Base-by-base conservation (phyloP, 2,329 filamentous ascomycete species). In the Ophiocordyceps camponoti-leonardi region DNA sequence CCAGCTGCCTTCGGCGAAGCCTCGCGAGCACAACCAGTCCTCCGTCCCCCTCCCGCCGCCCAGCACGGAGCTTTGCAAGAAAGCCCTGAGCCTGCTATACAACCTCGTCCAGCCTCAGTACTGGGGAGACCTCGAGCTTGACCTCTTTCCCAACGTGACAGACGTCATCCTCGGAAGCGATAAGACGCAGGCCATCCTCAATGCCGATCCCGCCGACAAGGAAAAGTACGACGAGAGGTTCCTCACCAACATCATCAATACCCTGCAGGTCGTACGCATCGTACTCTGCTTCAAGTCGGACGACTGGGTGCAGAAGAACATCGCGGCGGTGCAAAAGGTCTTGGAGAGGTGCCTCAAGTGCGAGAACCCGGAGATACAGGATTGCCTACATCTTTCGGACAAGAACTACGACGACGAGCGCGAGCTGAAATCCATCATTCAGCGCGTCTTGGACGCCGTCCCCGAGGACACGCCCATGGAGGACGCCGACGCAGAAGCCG, bases 101-200 rank as follows among this genome's bases (percentile, higher is more conserved):
- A 87, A 92, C 54, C 73, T 98, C 35, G 69, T 98, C 22, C 86
- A 90, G 48, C 81, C 86, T 16, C 79, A 82, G 35, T 87, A 88
- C 56, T 98, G 92, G 93, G 83, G 80, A 33, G 88, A 96, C 56
- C 69, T 95, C 31, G 87, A 95, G 44, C 73, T 96, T 19, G 90
- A 96, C 55, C 71, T 96, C 51, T 92, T 95, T 54, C 82, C 84
- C 4, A 93, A 92, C 55, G 82, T 90, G 46, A 92, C 87, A 0
- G 88, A 95, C 51, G 78, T 85, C 40, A 83, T 95, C 46, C 67
- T 95, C 13, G 79, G 82, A 2, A 81, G 83, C 44, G 92, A 96
- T 11, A 88, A 86, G 62, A 81, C 84, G 2, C 64, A 71, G 11
- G 63, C 65, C 30, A 72, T 76, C 33, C 67, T 83, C 31, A 67